Conservation (phyloP, 129 eudicot species). For the Erigeron canadensis region DNA sequence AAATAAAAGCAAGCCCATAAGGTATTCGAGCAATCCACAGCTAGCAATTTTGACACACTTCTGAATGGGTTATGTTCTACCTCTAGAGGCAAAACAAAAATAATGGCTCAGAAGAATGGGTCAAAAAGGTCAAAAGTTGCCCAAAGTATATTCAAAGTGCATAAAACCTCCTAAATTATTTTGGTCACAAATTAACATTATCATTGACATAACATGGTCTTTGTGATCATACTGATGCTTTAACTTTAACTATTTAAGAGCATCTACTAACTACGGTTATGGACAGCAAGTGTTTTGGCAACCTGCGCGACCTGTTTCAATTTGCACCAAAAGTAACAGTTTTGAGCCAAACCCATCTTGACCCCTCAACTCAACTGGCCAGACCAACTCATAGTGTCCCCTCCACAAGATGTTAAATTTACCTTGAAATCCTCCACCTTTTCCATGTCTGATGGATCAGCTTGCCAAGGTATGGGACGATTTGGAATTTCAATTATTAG, state of each 20-base stretch:
- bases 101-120: neutral
- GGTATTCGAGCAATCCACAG: neutral
- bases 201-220: neutral
- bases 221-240: neutral
- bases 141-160: neutral
- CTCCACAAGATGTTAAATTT: slow-evolving; percentile 22
- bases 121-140: neutral
- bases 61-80: neutral
- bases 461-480: slow-evolving; percentile 99
- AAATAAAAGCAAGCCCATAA: slow-evolving; percentile 3
- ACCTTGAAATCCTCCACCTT: slow-evolving; percentile 97
- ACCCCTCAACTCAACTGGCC: neutral
- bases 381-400: neutral
- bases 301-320: neutral
- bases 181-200: neutral
- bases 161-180: neutral
- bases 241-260: neutral
- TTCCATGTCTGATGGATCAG: slow-evolving; percentile 99
- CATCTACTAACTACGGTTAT: neutral
- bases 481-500: slow-evolving; percentile 86
- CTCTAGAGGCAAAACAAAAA: neutral
- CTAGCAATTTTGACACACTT: neutral
- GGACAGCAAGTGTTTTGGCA: neutral
- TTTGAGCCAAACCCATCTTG: neutral
- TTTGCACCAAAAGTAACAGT: no score